A percentile compares a stretch with the other conserved stretches of the same genome.
Evolutionary conservation across 225 moss, liverwort and hornwort genomes (phyloP).

Genomic region (Pleurozium schreberi): DNA sequence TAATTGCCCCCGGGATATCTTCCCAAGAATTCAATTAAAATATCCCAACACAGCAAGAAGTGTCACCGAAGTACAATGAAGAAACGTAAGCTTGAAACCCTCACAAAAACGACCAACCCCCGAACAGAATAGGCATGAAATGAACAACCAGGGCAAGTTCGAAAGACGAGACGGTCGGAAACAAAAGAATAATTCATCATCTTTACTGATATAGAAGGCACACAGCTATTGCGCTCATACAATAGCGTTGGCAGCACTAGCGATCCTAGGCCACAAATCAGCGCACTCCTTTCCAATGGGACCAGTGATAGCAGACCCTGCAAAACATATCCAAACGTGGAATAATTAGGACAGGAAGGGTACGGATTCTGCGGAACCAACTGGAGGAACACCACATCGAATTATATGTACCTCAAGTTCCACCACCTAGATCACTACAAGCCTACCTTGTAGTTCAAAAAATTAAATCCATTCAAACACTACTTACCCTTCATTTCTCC

Average conservation of each 20-base stretch:
- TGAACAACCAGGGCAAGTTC: neutral
- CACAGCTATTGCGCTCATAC: slow-evolving; percentile 22
- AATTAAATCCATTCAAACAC: neutral
- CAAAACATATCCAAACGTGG: neutral
- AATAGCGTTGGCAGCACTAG: slow-evolving; percentile 78
- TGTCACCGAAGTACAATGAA: neutral
- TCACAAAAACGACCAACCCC: neutral
- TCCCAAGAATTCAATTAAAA: neutral
- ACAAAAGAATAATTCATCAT: neutral
- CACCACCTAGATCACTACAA: neutral
- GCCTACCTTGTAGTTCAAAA: neutral
- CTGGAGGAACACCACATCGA: neutral
- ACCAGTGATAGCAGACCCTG: slow-evolving; percentile 87
- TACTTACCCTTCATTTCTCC: slow-evolving; percentile 85
- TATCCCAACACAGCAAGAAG: neutral
- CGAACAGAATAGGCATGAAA: neutral
- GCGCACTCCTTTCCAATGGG: slow-evolving; percentile 85
- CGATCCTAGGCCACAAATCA: slow-evolving; percentile 73
- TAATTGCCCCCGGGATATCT: neutral
- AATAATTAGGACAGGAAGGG: neutral
- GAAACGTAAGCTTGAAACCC: neutral
- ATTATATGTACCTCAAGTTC: neutral
- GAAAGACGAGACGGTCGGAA: neutral
- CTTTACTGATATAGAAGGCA: slow-evolving; percentile 3
- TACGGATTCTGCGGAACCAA: neutral